Percentiles rank a stretch among this genome's conserved stretches.
These are phyloP conservation scores for Epichloe hybrida DNA, from an alignment of 2,329 filamentous ascomycete genomes.

Conservation along the genomic window DNA sequence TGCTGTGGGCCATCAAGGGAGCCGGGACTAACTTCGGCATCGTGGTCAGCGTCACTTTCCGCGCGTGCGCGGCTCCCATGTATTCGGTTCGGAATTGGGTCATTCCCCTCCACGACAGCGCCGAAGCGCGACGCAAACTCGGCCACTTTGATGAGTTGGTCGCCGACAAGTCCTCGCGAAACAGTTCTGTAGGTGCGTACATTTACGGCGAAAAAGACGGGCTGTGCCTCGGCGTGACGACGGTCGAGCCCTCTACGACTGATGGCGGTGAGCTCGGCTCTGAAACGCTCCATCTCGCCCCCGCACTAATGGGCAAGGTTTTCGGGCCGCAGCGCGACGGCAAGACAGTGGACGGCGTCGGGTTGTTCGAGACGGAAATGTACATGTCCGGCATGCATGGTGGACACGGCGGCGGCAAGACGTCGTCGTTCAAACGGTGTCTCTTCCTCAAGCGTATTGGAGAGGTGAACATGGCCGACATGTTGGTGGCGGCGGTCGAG, in stretches of 20 bases:
- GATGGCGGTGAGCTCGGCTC: background rate
- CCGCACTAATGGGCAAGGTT: slow-evolving; percentile 6
- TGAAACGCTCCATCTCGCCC: background rate
- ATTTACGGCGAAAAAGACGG: background rate
- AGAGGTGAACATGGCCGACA: slow-evolving; percentile 15
- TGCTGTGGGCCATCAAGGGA: slow-evolving; percentile 45
- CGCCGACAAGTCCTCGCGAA: background rate
- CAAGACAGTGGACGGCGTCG: slow-evolving; percentile 31
- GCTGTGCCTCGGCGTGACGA: background rate
- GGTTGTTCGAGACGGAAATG: slow-evolving; percentile 45
- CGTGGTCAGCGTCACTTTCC: slow-evolving; percentile 39
- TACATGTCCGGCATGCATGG: slow-evolving; percentile 47
- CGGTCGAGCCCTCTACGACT: background rate
- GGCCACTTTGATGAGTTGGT: background rate
- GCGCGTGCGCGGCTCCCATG: slow-evolving; percentile 26
- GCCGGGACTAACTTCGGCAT: slow-evolving; percentile 48
- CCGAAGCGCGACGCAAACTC: slow-evolving; percentile 2
- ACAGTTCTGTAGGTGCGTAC: background rate
- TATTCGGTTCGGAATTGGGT: slow-evolving; percentile 29
- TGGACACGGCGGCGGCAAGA: slow-evolving; percentile 42
- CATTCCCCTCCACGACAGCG: slow-evolving; percentile 20
- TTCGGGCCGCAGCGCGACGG: slow-evolving; percentile 20
- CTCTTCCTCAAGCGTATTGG: slow-evolving; percentile 41
- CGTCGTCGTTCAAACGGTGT: slow-evolving; percentile 51
- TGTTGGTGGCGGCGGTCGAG: slow-evolving; percentile 31